Percentiles rank a stretch among this genome's conserved stretches.
Evolutionary conservation across 1,284 basidiomycete genomes (phyloP).

Genomic region (Kalmanozyma brasiliensis): DNA sequence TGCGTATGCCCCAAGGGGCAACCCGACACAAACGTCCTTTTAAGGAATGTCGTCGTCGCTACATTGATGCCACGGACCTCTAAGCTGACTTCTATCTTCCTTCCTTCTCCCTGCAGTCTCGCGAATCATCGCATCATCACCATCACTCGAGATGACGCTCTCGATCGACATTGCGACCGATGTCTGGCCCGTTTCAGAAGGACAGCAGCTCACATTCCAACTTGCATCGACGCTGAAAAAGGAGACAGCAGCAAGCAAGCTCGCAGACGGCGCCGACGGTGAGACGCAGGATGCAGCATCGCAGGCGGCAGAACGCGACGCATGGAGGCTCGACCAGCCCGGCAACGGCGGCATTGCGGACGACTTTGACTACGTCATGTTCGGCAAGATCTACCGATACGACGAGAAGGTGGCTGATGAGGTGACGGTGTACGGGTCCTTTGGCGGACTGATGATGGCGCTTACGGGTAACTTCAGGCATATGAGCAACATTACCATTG

Average conservation of each 20-base stretch:
- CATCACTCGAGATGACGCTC: constrained; percentile 82
- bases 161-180: constrained; percentile 73
- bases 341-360: constrained; percentile 87
- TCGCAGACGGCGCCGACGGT: constrained; percentile 56
- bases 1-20: no score
- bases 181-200: constrained; percentile 69
- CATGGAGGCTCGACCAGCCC: constrained; percentile 89
- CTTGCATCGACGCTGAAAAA: constrained; percentile 76
- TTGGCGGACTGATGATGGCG: constrained; percentile 95
- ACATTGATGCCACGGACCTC: neutral
- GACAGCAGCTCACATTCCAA: constrained; percentile 83
- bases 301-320: constrained; percentile 72
- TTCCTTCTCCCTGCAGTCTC: constrained; percentile 71
- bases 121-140: constrained; percentile 58
- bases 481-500: constrained; percentile 89
- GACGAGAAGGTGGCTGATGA: constrained; percentile 84
- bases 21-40: no score
- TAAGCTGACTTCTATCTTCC: constrained; percentile 42
- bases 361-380: constrained; percentile 99
- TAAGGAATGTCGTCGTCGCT: neutral
- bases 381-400: constrained; percentile 98
- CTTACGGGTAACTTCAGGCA: constrained; percentile 92
- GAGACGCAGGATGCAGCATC: constrained; percentile 42
- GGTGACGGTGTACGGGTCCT: constrained; percentile 93
- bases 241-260: constrained; percentile 70